Conservation (phyloP, 257 asterid genomes). For the Gentiana macrophylla region DNA sequence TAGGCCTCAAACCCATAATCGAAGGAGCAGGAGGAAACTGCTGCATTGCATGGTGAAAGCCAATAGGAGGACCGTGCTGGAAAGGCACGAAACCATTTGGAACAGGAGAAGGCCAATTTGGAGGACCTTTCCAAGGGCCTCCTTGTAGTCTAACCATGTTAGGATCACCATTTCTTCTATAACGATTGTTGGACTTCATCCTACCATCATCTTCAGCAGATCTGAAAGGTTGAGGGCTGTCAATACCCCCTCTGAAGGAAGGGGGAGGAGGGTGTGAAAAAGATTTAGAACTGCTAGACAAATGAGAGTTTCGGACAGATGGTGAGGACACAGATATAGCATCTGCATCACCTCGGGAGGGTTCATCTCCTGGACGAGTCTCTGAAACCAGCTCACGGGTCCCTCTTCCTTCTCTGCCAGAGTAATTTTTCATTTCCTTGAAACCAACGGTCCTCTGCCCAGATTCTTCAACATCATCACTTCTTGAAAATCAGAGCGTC, state of each 20-base stretch:
- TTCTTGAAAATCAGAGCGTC: conserved; percentile 54
- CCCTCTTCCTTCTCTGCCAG: conserved; percentile 59
- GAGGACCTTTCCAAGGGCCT: conserved; percentile 84
- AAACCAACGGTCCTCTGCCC: conserved; percentile 66
- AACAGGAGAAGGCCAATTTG: conserved; percentile 88
- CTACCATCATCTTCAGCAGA: conserved; percentile 70
- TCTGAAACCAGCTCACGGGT: conserved; percentile 44
- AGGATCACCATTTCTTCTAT: conserved; percentile 71
- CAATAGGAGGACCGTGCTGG: conserved; percentile 72
- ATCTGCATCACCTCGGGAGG: conserved; percentile 54
- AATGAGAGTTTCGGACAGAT: conserved; percentile 47
- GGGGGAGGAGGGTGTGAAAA: conserved; percentile 56
- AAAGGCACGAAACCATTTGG: conserved; percentile 89
- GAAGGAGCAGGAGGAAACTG: conserved; percentile 62
- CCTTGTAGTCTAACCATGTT: conserved; percentile 71
- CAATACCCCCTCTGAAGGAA: conserved; percentile 51
- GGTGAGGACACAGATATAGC: conserved; percentile 67
- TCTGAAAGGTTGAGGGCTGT: conserved; percentile 50
- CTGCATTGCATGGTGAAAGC: conserved; percentile 76
- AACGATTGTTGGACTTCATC: conserved; percentile 54
- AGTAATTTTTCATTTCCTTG: conserved; percentile 51
- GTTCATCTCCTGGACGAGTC: conserved; percentile 51
- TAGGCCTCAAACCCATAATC: conserved; percentile 67
- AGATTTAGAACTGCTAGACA: conserved; percentile 51
- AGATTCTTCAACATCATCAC: conserved; percentile 55